Base-by-base conservation (phyloP, 495 filamentous ascomycete genomes). In the Alectoria sarmentosa region DNA sequence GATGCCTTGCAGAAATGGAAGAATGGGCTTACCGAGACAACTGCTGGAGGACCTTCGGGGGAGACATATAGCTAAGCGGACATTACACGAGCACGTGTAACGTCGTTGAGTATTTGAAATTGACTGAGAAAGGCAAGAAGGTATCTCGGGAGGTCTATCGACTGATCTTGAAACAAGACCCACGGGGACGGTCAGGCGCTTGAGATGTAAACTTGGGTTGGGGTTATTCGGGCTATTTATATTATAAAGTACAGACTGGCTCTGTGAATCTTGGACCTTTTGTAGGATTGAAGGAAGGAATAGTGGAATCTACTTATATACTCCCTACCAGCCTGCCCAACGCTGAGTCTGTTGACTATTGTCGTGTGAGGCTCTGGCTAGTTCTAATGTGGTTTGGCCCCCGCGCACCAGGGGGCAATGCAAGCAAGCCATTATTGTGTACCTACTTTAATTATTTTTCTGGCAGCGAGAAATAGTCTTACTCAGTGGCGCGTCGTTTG, bases 21-120 rank as follows among this genome's bases (percentile, higher is more conserved):
- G 30, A 39, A 32, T 36, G 56, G 49, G 19, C 30, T 38, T 60
- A 58, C 56, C 55, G 56, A 46, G 63, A 65, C 63, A 52, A 61
- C 30, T 65, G 63, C 63, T 61, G 42, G 36, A 49, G 57, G 23
- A 61, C 42, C 21, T 49, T 34, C n/a, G 28, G 14, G 21, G 66
- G 41, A 65, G 57, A 64, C 66, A 68, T 68, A 41, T 38, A 68
- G 58, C 49, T 63, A 68, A 65, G 66, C 62, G 56, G 34, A 61
- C 62, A 65, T 68, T 26, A 55, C 66, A 61, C 62, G 57, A 17
- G 30, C 11, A 15, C 37, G 44, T 67, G 56, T 21, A 21, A 64
- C 19, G 38, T 38, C 30, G 3, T 11, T 37, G 39, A 42, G 28
- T 44, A 42, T 42, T 10, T 58, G 38, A 6, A 13, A 3, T 10